Evolutionary conservation across 1,139 yeast genomes (phyloP).

Genomic region (Taiozyma sp.): DNA sequence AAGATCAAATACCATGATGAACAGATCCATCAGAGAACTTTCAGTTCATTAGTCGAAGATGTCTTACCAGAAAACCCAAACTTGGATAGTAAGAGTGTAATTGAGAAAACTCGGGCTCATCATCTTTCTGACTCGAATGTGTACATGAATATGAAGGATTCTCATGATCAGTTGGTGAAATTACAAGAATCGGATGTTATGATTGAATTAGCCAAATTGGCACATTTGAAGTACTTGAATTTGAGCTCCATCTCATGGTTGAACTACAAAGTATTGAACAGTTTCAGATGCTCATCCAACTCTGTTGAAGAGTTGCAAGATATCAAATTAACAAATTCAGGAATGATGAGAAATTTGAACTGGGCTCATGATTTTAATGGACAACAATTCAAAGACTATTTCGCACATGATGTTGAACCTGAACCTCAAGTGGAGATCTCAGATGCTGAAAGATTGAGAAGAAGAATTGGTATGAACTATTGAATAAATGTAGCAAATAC

Average conservation of each 20-base stretch:
- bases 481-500: slow-evolving; percentile 3
- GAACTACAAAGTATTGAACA: slow-evolving; percentile 35
- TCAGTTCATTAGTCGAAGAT: slow-evolving; percentile 11
- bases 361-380: slow-evolving; percentile 40
- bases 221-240: slow-evolving; percentile 30
- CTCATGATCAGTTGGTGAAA: slow-evolving; percentile 23
- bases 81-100: neutral
- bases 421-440: slow-evolving; percentile 5
- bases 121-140: slow-evolving; percentile 18
- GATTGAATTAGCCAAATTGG: slow-evolving; percentile 26
- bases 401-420: slow-evolving; percentile 12
- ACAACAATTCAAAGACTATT: slow-evolving; percentile 22
- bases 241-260: slow-evolving; percentile 50
- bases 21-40: neutral
- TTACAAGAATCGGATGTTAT: slow-evolving; percentile 37
- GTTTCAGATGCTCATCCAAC: slow-evolving; percentile 25
- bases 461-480: slow-evolving; percentile 23
- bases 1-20: slow-evolving; percentile 31
- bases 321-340: slow-evolving; percentile 37
- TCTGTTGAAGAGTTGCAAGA: slow-evolving; percentile 11
- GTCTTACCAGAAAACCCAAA: slow-evolving; percentile 4
- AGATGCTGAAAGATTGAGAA: slow-evolving; percentile 3
- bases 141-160: slow-evolving; percentile 10
- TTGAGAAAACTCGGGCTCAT: slow-evolving; percentile 2
- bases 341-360: slow-evolving; percentile 49